A percentile compares a stretch with the other conserved stretches of the same genome.
phyloP scores from a whole-genome alignment of 2,329 filamentous ascomycete species.

The Pestalotiopsis sp. region DNA sequence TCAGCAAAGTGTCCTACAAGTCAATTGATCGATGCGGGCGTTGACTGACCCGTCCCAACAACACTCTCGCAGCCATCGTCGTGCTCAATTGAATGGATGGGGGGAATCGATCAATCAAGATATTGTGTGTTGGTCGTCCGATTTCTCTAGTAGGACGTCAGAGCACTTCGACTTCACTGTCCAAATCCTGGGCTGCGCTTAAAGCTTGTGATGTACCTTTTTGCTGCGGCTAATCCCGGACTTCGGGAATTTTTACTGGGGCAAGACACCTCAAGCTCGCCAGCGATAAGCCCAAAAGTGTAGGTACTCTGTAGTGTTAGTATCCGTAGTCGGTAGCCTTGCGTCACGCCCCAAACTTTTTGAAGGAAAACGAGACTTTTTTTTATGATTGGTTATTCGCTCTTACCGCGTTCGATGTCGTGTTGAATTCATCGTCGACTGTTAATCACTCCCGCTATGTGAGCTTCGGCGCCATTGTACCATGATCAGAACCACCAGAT shows the following conservation, averaged over 20 bases:
- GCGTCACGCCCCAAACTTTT: constrained; percentile 1
- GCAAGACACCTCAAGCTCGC: not conserved
- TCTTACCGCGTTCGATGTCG: not conserved
- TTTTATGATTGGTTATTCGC: not conserved
- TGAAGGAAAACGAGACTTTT: not conserved
- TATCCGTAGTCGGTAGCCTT: not conserved
- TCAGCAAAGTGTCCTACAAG: constrained; percentile 25
- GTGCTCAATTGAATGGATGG: constrained; percentile 47
- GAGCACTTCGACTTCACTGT: not conserved
- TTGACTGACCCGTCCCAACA: constrained; percentile 55
- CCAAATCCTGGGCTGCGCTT: not conserved
- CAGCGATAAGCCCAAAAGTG: not conserved
- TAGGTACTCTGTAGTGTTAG: not conserved
- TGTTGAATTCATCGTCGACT: not conserved
- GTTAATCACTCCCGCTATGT: not conserved
- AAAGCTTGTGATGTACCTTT: constrained; percentile 18
- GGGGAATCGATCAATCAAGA: constrained; percentile 4
- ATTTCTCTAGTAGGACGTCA: constrained; percentile 12
- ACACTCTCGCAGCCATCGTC: constrained; percentile 62
- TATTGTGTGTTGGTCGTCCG: constrained; percentile 17
- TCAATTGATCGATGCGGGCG: constrained; percentile 12
- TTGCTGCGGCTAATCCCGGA: constrained; percentile 29
- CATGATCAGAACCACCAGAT: constrained; percentile 41
- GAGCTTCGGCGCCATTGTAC: constrained; percentile 21
- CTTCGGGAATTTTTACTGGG: constrained; percentile 10